Evolutionary conservation across 495 filamentous ascomycete species (phyloP).

Genomic region (Cryomyces minteri): DNA sequence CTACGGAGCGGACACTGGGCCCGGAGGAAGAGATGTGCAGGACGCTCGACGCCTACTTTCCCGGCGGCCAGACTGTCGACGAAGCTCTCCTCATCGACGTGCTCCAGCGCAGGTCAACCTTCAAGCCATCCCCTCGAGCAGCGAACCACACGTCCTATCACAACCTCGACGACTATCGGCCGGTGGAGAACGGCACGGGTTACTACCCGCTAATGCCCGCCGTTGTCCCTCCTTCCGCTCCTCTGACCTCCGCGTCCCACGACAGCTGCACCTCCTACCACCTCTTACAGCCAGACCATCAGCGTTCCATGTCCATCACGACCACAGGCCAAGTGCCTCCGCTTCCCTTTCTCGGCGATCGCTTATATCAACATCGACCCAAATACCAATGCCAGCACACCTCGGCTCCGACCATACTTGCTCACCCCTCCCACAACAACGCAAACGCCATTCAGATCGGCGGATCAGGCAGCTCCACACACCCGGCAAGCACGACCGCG

Average conservation of each 20-base stretch:
- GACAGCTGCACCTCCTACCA: conserved; percentile 14
- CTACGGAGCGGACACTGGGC: conserved; percentile 47
- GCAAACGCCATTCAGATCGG: no score
- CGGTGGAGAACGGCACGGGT: conserved; percentile 58
- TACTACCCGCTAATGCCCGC: conserved; percentile 82
- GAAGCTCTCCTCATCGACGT: conserved; percentile 88
- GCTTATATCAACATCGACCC: conserved; percentile 31
- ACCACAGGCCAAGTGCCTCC: conserved; percentile 65
- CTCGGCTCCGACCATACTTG: conserved; percentile 53
- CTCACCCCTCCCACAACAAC: conserved; percentile 18
- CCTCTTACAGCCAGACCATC: conserved; percentile 22
- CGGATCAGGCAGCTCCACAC: no score
- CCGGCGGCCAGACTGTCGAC: conserved; percentile 73
- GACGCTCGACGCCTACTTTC: conserved; percentile 69
- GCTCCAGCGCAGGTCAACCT: conserved; percentile 53
- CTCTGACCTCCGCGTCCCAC: conserved; percentile 14
- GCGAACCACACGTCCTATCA: conserved; percentile 32
- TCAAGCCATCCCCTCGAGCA: conserved; percentile 57
- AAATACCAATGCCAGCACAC: conserved; percentile 53
- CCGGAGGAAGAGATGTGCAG: conserved; percentile 74
- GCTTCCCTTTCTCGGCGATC: conserved; percentile 72
- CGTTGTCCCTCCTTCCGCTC: conserved; percentile 2
- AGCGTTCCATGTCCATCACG: conserved; percentile 56
- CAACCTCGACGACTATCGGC: conserved; percentile 37
- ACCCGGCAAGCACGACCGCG: no score